phyloP scores from a whole-genome alignment of 2,329 filamentous ascomycete genomes.

The Hyphodiscus sp. region DNA sequence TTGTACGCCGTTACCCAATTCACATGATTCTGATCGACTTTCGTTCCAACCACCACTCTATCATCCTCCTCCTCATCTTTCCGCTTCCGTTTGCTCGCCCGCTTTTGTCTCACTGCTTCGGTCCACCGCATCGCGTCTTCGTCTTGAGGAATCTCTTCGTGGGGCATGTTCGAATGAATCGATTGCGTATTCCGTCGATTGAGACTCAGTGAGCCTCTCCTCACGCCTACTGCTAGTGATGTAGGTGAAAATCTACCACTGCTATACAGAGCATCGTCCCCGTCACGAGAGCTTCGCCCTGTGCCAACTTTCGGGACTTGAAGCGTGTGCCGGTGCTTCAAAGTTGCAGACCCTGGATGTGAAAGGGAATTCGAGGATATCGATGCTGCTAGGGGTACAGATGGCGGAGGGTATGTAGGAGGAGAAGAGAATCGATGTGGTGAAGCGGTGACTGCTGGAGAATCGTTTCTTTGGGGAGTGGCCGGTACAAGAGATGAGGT shows the following conservation, averaged over 20 bases:
- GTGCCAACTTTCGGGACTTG: slow-evolving; percentile 70
- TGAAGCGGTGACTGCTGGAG: slow-evolving; percentile 28
- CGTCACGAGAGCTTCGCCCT: slow-evolving; percentile 67
- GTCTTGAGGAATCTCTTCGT: slow-evolving; percentile 79
- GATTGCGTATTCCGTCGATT: slow-evolving; percentile 77
- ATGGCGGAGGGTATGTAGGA: slow-evolving; percentile 42
- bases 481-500: slow-evolving; percentile 24
- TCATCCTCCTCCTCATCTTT: slow-evolving; percentile 89
- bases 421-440: slow-evolving; percentile 61
- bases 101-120: slow-evolving; percentile 85
- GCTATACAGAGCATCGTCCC: slow-evolving; percentile 58
- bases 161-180: slow-evolving; percentile 73
- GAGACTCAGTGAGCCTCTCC: slow-evolving; percentile 78
- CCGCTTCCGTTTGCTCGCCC: slow-evolving; percentile 77
- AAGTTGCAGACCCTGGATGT: slow-evolving; percentile 47
- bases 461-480: slow-evolving; percentile 20
- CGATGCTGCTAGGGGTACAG: slow-evolving; percentile 39
- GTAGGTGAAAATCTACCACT: slow-evolving; percentile 77
- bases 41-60: slow-evolving; percentile 89
- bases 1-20: slow-evolving; percentile 99
- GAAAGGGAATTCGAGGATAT: slow-evolving; percentile 27
- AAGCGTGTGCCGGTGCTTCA: slow-evolving; percentile 80
- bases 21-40: slow-evolving; percentile 93
- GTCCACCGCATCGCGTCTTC: slow-evolving; percentile 90
- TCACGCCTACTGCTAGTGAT: slow-evolving; percentile 45